Evolutionary conservation across 345 rosid genomes (phyloP).

Genomic region (Dimocarpus longan): DNA sequence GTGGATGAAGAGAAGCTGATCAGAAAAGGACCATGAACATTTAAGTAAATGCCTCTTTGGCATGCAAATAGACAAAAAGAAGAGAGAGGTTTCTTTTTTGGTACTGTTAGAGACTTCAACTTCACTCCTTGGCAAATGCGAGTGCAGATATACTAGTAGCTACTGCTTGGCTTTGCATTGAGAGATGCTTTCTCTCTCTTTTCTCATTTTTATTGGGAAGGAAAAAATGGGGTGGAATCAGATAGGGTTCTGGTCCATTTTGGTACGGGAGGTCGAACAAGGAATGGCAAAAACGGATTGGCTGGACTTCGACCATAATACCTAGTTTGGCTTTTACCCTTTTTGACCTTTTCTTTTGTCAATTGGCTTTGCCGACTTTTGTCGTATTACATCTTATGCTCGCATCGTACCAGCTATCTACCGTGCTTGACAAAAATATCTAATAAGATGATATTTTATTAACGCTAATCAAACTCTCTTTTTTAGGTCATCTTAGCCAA

Average conservation of each 20-base stretch:
- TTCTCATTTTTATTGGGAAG: constrained; percentile 20
- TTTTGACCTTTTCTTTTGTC: neutral
- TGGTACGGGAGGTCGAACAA: neutral
- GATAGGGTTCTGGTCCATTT: constrained; percentile 15
- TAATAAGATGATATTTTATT: too few relatives aligned
- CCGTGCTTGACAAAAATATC: too few relatives aligned
- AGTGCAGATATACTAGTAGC: neutral
- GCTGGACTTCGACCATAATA: neutral
- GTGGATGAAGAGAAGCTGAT: neutral
- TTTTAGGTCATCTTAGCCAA: too few relatives aligned
- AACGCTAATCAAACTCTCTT: too few relatives aligned
- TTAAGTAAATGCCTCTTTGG: constrained; percentile 6
- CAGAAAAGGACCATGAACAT: constrained; percentile 10
- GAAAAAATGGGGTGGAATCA: constrained; percentile 12
- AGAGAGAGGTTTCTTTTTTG: neutral
- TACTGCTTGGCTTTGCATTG: constrained; percentile 19
- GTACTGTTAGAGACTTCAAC: constrained; percentile 18
- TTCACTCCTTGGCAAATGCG: constrained; percentile 26
- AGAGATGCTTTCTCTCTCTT: constrained; percentile 14
- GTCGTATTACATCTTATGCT: neutral
- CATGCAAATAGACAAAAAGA: constrained; percentile 1
- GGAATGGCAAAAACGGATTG: neutral
- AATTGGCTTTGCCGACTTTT: neutral
- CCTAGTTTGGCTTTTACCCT: neutral
- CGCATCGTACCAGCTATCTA: too few relatives aligned